Evolutionary conservation across 352 stramenopile species (phyloP).

Genomic region (Phytopythium kandeliae): DNA sequence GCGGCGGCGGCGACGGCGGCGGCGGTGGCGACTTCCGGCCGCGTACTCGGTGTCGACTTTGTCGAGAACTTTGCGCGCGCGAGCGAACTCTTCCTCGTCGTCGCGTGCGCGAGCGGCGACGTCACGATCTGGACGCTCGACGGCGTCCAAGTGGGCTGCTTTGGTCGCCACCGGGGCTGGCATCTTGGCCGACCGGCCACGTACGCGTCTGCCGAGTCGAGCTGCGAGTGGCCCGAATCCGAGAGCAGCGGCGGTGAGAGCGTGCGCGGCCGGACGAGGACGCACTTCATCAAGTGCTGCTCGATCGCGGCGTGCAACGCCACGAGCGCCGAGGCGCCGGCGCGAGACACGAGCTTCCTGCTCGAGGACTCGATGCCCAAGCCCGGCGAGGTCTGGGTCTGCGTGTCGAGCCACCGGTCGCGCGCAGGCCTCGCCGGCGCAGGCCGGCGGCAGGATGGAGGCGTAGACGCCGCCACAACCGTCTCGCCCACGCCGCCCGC

Average conservation of each 20-base stretch:
- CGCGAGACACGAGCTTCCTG: slow-evolving; percentile 41
- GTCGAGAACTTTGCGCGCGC: slow-evolving; percentile 52
- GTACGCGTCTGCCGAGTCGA: slow-evolving; percentile 35
- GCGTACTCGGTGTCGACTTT: slow-evolving; percentile 50
- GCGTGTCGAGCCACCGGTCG: slow-evolving; percentile 45
- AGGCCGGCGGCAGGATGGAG: slow-evolving; percentile 23
- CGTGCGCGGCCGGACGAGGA: slow-evolving; percentile 10
- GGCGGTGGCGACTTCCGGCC: too few species aligned
- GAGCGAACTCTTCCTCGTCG: slow-evolving; percentile 51
- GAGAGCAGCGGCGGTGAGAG: slow-evolving; percentile 14
- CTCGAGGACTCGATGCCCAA: slow-evolving; percentile 77
- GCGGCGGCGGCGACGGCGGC: slow-evolving; percentile 10
- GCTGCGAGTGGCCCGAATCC: slow-evolving; percentile 31
- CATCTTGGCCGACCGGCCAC: slow-evolving; percentile 47
- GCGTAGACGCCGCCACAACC: not conserved
- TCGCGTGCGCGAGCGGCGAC: slow-evolving; percentile 57
- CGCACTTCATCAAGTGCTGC: slow-evolving; percentile 52
- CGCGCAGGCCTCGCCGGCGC: slow-evolving; percentile 22
- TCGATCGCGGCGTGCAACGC: slow-evolving; percentile 43
- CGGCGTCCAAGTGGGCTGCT: slow-evolving; percentile 56
- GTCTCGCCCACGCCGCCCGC: not conserved
- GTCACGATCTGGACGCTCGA: slow-evolving; percentile 74
- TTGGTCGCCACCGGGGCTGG: slow-evolving; percentile 58
- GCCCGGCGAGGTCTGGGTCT: slow-evolving; percentile 70
- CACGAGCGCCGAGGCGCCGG: slow-evolving; percentile 22